Percentiles rank a stretch among this genome's conserved stretches.
phyloP scores from a whole-genome alignment of 225 moss, liverwort and hornwort species.

The Pseudoscleropodium purum region DNA sequence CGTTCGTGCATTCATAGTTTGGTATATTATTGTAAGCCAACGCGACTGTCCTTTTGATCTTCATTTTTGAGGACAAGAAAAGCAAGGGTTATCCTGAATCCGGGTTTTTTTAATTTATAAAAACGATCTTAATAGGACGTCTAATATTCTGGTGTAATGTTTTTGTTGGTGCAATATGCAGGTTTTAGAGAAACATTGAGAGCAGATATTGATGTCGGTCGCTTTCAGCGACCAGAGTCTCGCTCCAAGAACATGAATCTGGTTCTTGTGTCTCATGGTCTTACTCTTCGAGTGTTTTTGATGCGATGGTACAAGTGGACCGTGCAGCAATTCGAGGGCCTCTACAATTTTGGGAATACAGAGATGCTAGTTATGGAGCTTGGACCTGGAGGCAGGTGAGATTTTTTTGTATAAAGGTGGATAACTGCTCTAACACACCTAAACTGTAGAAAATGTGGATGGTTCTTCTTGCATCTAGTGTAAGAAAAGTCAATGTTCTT shows the following conservation, averaged over 20 bases:
- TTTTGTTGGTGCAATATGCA: constrained; percentile 16
- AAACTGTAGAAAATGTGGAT: not conserved
- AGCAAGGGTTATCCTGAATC: not conserved
- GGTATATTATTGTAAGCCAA: not conserved
- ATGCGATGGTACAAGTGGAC: constrained; percentile 99
- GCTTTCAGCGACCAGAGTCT: constrained; percentile 77
- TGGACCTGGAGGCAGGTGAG: constrained; percentile 96
- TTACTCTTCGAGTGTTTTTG: constrained; percentile 85
- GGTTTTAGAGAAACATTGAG: constrained; percentile 89
- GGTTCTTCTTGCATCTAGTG: not conserved
- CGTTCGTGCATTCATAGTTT: not conserved
- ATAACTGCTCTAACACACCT: not conserved
- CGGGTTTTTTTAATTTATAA: not conserved
- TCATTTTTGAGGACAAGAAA: not conserved
- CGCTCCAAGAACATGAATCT: constrained; percentile 83
- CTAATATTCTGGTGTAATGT: not conserved
- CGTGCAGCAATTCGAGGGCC: constrained; percentile 84
- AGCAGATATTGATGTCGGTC: constrained; percentile 88
- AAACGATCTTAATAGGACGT: not conserved
- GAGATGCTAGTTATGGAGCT: constrained; percentile 96
- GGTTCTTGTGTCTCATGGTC: constrained; percentile 88
- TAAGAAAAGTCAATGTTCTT: not conserved
- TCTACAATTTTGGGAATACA: constrained; percentile 89
- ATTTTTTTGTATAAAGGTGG: not conserved
- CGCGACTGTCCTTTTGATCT: not conserved